Conservation (phyloP, 805 yeast genomes). For the Metschnikowia kunwiensis region DNA sequence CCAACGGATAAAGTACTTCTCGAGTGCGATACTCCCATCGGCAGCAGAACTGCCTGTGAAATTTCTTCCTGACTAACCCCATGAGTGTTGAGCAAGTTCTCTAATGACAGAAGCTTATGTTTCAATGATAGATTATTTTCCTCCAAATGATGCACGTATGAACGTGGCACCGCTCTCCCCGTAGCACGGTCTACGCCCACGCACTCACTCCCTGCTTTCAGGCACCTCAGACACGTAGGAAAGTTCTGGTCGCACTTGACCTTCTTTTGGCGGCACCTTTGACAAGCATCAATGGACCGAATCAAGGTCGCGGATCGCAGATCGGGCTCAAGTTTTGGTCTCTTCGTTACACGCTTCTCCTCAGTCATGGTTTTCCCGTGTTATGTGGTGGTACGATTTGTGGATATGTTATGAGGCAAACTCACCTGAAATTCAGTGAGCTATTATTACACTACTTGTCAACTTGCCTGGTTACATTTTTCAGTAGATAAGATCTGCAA, state of each 20-base stretch:
- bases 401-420: neutral
- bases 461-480: neutral
- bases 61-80: no score
- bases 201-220: conserved; percentile 67
- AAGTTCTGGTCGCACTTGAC: conserved; percentile 65
- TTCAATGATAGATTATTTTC: conserved; percentile 41
- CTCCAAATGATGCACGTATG: conserved; percentile 71
- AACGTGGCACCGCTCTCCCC: conserved; percentile 81
- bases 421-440: neutral
- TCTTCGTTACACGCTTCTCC: neutral
- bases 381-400: neutral
- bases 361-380: neutral
- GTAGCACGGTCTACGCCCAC: conserved; percentile 85
- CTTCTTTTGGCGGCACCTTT: conserved; percentile 70
- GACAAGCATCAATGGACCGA: conserved; percentile 78
- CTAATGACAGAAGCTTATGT: no score
- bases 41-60: no score
- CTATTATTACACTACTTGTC: neutral
- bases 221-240: conserved; percentile 64
- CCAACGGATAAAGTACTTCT: neutral
- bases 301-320: no score
- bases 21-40: neutral
- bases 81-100: no score
- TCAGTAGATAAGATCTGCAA: conserved; percentile 11
- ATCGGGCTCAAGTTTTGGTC: conserved; percentile 1